Evolutionary conservation across 2,329 filamentous ascomycete genomes (phyloP).

Genomic region (Aspergillus brunneoviolaceus): DNA sequence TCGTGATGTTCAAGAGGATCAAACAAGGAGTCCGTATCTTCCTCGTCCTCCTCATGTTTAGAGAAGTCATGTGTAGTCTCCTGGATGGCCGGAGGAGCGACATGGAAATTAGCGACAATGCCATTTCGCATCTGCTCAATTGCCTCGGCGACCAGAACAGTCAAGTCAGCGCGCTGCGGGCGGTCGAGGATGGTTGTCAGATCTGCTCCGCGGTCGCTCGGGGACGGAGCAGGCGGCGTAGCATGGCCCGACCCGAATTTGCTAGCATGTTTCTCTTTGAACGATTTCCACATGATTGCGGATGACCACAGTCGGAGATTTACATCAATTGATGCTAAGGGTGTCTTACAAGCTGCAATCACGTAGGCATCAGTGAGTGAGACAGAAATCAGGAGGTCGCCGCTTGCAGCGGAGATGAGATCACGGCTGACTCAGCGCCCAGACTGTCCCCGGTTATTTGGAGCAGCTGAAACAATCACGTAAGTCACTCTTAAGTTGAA

Average conservation of each 20-base stretch:
- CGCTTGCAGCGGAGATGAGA: slow-evolving; percentile 14
- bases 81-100: slow-evolving; percentile 15
- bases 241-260: slow-evolving; percentile 28
- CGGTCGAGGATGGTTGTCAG: slow-evolving; percentile 44
- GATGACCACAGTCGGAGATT: not conserved
- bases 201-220: slow-evolving; percentile 36
- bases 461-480: not conserved
- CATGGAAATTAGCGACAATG: slow-evolving; percentile 41
- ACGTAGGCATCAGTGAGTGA: not conserved
- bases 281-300: slow-evolving; percentile 31
- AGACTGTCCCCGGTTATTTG: not conserved
- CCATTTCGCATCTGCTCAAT: slow-evolving; percentile 42
- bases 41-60: slow-evolving; percentile 21
- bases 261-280: slow-evolving; percentile 33
- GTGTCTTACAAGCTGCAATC: not conserved
- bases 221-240: slow-evolving; percentile 19
- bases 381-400: slow-evolving; percentile 9
- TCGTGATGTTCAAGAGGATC: slow-evolving; percentile 2
- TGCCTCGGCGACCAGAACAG: slow-evolving; percentile 41
- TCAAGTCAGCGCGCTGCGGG: slow-evolving; percentile 44
- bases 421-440: slow-evolving; percentile 26
- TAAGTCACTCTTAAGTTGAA: not conserved
- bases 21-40: slow-evolving; percentile 21
- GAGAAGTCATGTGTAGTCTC: slow-evolving; percentile 5
- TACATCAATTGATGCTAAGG: not conserved